Base-by-base conservation (phyloP, 139 green algal species). In the Mychonastes homosphaera region DNA sequence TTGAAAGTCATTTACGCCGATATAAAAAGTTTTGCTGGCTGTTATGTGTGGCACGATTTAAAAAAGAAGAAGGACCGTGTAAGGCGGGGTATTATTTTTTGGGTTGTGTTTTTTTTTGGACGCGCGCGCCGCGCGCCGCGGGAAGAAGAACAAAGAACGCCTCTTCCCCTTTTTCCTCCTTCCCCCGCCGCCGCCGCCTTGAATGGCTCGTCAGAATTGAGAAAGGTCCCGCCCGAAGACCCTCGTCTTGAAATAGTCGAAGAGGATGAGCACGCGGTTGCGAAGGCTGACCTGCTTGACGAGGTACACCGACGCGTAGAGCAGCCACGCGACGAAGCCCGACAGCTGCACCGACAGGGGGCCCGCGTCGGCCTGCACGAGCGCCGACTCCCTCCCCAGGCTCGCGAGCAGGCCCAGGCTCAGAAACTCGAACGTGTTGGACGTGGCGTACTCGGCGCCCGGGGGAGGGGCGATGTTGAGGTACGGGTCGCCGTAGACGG, bases 181-280 rank as follows among this genome's bases (percentile, higher is more conserved):
- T 44, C 38, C 15, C 15, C 38, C 12, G 38, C 12, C 15, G 38
- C 38, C 38, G 38, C 38, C 13, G 38, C 46, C 16, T 26, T 53
- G 15, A 19, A 53, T 16, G 16, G n/a, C n/a, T n/a, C 19, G 30
- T 66, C 28, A 84, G 46, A 80, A 82, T 40, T 69, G 58, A 34
- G 44, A 66, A 6, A 82, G 45, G 63, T 84, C 77, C 16, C 77
- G 46, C 10, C 77, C 77, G 65, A 84, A 84, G n/a, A 82, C 74
- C 18, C 53, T 48, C 3, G 63, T 63, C 66, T 84, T 84, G 24
- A 81, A 36, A 55, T 56, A 70, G 48, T 80, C 78, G 47, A 88
- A 85, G 24, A 89, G 69, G 52, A 89, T 87, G 19, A 89, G 75
- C 21, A 89, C 80, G 33, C 81, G 80, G 70, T 87, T 89, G 48